Base-by-base conservation (phyloP, 805 yeast species). In the Yarrowia deformans region DNA sequence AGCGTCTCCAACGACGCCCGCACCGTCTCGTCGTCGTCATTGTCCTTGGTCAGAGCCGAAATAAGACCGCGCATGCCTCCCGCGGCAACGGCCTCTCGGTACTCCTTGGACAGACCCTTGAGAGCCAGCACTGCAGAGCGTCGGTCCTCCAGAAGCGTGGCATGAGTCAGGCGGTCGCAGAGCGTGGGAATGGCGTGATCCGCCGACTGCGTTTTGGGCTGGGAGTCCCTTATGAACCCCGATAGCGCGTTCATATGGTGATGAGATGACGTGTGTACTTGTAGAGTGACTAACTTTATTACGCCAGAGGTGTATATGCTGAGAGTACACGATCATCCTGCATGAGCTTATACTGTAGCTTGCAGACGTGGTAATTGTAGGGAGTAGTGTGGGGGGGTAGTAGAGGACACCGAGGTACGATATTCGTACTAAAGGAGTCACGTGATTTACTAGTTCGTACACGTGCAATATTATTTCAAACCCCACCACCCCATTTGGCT, bases 111-210 rank as follows among this genome's bases (percentile, higher is more conserved):
- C 77, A 92, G 93, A 50, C 96, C 90, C 76, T 94, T 93, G 71
- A 95, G 81, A 0, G 97, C 94, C 45, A 94, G 82, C 4, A 94
- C 90, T 0, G 98, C 98, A 1, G 97, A 94, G 68, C 97, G 81
- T 71, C 98, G 83, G 79, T 95, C 99, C 37, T 90, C 87, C 2
- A 95, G 83, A 71, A 90, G 79, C 0, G 90, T 89, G 3, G 98
- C 88, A 79, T 95, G 92, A 54, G 88, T 86, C 69, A 94, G 84
- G 50, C 98, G 82, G 76, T 96, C 97, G 73, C 97, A 91, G 54
- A 95, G 82, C 6, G 95, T 91, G 7, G 94, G 87, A 70, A 95
- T 94, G 14, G 97, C 90, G 75, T 91, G 97, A 73, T 89, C 91
- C 3, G 88, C 94, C 9, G 87, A 80, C 75, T 82, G 88, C 8